Conservation (phyloP, 1,284 basidiomycete genomes). For the Caloboletus firmus region DNA sequence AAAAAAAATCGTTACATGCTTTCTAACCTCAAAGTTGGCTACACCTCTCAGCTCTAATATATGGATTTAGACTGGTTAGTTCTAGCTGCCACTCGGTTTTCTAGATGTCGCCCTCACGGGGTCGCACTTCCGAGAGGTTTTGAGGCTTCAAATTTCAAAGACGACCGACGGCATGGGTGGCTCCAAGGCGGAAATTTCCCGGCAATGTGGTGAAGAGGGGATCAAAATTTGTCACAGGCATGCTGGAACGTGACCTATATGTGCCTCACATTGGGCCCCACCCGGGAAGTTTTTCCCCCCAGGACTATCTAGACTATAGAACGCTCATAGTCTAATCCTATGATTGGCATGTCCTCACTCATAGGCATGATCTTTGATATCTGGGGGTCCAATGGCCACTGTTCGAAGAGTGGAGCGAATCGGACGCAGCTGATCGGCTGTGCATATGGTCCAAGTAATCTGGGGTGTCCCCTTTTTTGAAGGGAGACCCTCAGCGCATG, state of each 20-base stretch:
- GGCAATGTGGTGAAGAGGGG: background rate
- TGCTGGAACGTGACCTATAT: background rate
- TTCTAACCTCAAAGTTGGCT: background rate
- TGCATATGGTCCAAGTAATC: conserved; percentile 24
- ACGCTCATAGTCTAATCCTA: background rate
- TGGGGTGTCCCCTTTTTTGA: conserved; percentile 30
- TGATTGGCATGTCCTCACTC: too few relatives aligned
- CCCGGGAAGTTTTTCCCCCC: background rate
- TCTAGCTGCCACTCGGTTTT: background rate
- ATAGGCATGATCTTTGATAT: background rate
- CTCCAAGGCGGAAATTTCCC: background rate
- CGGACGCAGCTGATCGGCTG: conserved; percentile 21
- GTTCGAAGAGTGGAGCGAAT: conserved; percentile 24
- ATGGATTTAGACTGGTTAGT: background rate
- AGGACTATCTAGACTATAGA: too few relatives aligned
- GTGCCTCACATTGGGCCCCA: too few relatives aligned
- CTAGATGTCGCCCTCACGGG: too few relatives aligned
- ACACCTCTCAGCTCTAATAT: background rate
- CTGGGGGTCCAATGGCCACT: background rate
- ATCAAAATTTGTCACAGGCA: background rate
- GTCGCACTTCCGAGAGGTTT: background rate
- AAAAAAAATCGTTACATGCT: background rate
- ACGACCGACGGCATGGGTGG: background rate
- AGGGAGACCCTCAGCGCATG: conserved; percentile 9
- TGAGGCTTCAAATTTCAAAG: too few relatives aligned